Evolutionary conservation across 306 rosid species (phyloP).

Genomic region (Boehmeria nivea): DNA sequence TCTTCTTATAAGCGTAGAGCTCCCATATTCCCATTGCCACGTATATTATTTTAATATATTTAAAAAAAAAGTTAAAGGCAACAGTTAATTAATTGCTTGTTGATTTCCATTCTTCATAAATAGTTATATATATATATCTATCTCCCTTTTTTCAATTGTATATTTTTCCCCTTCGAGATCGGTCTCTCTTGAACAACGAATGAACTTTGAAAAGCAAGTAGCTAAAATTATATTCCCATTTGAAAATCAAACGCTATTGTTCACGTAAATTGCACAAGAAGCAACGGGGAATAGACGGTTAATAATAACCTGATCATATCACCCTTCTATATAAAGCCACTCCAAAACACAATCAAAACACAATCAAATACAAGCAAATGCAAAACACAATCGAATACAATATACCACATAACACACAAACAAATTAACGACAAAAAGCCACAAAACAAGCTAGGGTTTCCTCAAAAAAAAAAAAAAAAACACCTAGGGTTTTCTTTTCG

Average conservation of each 20-base stretch:
- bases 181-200: constrained; percentile 26
- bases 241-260: constrained; percentile 9
- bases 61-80: neutral
- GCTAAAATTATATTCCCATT: neutral
- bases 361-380: too few relatives aligned
- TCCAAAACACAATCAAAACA: too few relatives aligned
- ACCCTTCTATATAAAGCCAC: neutral
- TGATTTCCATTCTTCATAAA: constrained; percentile 19
- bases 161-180: neutral
- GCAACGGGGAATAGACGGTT: constrained; percentile 9
- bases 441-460: neutral
- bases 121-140: neutral
- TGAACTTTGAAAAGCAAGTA: constrained; percentile 7
- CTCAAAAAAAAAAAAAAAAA: neutral
- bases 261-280: neutral
- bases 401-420: neutral
- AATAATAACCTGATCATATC: neutral
- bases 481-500: neutral
- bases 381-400: neutral
- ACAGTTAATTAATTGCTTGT: constrained; percentile 8
- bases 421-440: too few relatives aligned
- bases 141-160: neutral
- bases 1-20: neutral
- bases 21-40: neutral
- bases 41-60: too few relatives aligned